A percentile compares a stretch with the other conserved stretches of the same genome.
Conservation (phyloP, 2,329 filamentous ascomycete genomes). For the Colletotrichum phormii region DNA sequence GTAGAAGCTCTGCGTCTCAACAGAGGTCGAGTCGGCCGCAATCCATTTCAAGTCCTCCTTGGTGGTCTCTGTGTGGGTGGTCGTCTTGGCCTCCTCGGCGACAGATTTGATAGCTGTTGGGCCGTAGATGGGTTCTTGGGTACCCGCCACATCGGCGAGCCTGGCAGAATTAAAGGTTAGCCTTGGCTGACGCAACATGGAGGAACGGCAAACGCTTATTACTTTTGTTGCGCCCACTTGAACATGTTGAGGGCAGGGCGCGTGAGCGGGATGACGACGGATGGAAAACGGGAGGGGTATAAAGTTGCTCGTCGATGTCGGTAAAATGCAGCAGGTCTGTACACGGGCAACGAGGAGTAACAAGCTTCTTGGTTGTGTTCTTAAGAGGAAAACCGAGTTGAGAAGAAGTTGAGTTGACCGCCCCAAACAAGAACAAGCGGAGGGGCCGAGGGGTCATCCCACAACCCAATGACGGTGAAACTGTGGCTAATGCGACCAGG, state of each 20-base stretch:
- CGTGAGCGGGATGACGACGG: neutral
- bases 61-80: conserved; percentile 82
- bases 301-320: neutral
- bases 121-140: conserved; percentile 95
- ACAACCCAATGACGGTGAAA: conserved; percentile 37
- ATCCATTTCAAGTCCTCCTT: conserved; percentile 87
- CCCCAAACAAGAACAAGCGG: conserved; percentile 26
- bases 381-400: conserved; percentile 25
- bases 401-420: conserved; percentile 35
- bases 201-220: conserved; percentile 50
- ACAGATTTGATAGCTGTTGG: conserved; percentile 88
- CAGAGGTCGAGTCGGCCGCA: conserved; percentile 83
- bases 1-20: conserved; percentile 97
- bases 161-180: conserved; percentile 50
- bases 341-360: neutral
- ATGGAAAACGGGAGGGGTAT: neutral
- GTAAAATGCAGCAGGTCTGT: conserved; percentile 14
- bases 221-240: conserved; percentile 96
- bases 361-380: conserved; percentile 30
- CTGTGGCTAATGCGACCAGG: conserved; percentile 32
- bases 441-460: conserved; percentile 37
- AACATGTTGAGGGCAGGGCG: conserved; percentile 71
- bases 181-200: conserved; percentile 38
- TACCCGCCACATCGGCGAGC: conserved; percentile 87
- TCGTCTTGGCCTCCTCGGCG: conserved; percentile 80